Base-by-base conservation (phyloP, 164 flowering plant species). In the Cinnamomum chago region DNA sequence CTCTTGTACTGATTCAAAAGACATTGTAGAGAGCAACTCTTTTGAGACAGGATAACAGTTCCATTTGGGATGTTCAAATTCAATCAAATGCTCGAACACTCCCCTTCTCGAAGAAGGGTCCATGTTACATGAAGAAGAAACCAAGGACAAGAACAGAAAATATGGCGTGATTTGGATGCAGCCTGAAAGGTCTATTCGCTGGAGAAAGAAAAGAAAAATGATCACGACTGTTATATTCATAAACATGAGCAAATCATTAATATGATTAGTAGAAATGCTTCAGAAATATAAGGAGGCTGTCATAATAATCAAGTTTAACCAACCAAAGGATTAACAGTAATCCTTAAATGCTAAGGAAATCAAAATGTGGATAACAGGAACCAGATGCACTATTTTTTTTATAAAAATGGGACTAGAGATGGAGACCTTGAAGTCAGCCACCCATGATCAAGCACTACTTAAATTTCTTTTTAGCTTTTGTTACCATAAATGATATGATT, bases 161-260 rank as follows among this genome's bases (percentile, higher is more conserved):
- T 73, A 82, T 40, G 81, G 17, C 15, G 85, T 85, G 67, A 90
- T 82, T 76, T 93, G 96, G 11, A 91, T 90, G 78, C 93, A 93
- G 58, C 90, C 84, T 62, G 97, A 88, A 76, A 90, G 85, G 81
- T 91, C 87, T 70, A 90, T 71, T 82, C 75, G 84, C 97, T 93
- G 91, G 72, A 78, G 5, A 76, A 30, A 72, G 52, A 71, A 68
- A 72, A 73, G 62, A 27, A 47, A 18, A 18, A 28, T 50, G 27
- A 69, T 22, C 58, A n/a, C 72, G 71, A 10, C 20, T 9, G 52
- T 47, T 47, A 40, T 28, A 47, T 47, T 68, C 52, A 5, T 67
- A 15, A 28, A 35, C 5, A 17, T 55, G 60, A 55, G 60, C 20
- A 55, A 55, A 55, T 14, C 20, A 18, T 17, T 55, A 14, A 17